Evolutionary conservation across 345 rosid genomes (phyloP).

Genomic region (Gossypium sturtianum): DNA sequence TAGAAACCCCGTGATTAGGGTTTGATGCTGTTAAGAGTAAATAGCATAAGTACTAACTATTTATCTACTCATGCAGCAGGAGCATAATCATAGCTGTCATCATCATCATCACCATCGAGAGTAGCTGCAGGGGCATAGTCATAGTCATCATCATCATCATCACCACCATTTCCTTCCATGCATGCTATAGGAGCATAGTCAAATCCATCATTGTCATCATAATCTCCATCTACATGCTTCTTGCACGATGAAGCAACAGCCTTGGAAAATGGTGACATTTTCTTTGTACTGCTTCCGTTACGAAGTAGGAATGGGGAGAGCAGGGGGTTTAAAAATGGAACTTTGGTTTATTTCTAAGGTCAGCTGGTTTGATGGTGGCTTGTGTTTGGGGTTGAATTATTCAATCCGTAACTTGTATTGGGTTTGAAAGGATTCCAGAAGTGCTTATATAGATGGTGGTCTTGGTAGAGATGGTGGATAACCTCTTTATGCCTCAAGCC

Average conservation of each 20-base stretch:
- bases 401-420: background rate
- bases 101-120: conserved; percentile 11
- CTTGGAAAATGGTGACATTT: conserved; percentile 14
- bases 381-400: background rate
- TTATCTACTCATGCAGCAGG: conserved; percentile 6
- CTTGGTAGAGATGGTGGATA: background rate
- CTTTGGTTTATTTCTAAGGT: background rate
- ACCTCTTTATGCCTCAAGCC: background rate
- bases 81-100: conserved; percentile 10
- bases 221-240: conserved; percentile 11
- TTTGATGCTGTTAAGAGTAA: background rate
- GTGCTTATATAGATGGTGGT: background rate
- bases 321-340: background rate
- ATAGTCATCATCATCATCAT: conserved; percentile 9
- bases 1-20: background rate
- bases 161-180: conserved; percentile 1
- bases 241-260: conserved; percentile 6
- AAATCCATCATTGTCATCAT: conserved; percentile 9
- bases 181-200: conserved; percentile 13
- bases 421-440: background rate
- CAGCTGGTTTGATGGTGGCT: background rate
- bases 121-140: conserved; percentile 14
- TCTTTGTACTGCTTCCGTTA: background rate
- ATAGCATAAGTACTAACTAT: background rate
- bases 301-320: background rate